These are phyloP conservation scores for Cladosporium sp. DNA, from an alignment of 2,329 filamentous ascomycete species.

Conservation along the genomic window DNA sequence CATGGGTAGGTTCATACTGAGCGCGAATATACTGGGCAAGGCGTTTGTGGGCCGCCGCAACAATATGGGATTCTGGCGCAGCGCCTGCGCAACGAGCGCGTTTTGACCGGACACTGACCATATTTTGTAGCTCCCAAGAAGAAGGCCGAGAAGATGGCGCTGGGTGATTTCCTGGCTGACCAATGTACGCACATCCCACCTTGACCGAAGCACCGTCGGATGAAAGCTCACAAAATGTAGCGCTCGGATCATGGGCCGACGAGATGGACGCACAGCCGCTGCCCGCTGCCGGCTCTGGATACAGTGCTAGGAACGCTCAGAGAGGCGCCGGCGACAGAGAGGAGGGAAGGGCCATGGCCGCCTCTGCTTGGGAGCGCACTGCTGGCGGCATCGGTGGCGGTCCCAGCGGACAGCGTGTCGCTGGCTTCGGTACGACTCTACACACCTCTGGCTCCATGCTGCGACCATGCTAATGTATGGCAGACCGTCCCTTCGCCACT, in stretches of 20 bases:
- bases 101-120: constrained; percentile 25
- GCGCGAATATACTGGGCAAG: constrained; percentile 11
- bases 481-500: constrained; percentile 39
- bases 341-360: constrained; percentile 47
- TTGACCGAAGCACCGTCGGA: background rate
- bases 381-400: constrained; percentile 34
- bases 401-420: constrained; percentile 19
- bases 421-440: constrained; percentile 16
- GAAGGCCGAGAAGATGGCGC: constrained; percentile 94
- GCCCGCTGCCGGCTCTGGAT: constrained; percentile 31
- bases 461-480: background rate
- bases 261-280: constrained; percentile 72
- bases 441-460: constrained; percentile 14
- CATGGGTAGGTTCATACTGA: constrained; percentile 51
- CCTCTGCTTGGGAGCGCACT: constrained; percentile 33
- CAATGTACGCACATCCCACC: constrained; percentile 60
- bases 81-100: background rate
- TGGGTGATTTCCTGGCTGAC: constrained; percentile 92
- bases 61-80: constrained; percentile 5
- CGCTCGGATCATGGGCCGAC: constrained; percentile 93
- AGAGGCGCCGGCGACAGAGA: constrained; percentile 30
- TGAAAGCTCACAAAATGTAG: constrained; percentile 43
- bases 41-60: constrained; percentile 2
- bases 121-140: constrained; percentile 63
- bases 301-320: constrained; percentile 22